These are phyloP conservation scores for Cryptosporidium sp. DNA, from an alignment of 169 alveolate genomes.

Conservation along the genomic window DNA sequence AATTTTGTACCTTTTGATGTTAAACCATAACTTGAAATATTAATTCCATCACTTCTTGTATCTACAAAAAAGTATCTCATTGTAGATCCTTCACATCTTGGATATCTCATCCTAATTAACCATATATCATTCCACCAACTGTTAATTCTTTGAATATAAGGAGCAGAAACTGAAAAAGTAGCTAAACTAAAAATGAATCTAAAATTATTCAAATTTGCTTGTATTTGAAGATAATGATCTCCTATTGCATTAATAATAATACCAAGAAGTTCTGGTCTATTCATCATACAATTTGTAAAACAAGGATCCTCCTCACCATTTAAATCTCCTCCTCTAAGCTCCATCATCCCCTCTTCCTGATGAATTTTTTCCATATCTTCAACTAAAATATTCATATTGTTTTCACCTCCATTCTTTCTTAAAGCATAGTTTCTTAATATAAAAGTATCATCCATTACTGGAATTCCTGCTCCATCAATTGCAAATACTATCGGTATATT, in stretches of 20 bases:
- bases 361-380: neutral
- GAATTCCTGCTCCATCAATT: conserved; percentile 68
- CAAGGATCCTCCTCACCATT: conserved; percentile 36
- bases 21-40: conserved; percentile 53
- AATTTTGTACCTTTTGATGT: neutral
- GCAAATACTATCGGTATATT: conserved; percentile 58
- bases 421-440: conserved; percentile 29
- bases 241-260: conserved; percentile 36
- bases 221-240: conserved; percentile 16
- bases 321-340: neutral
- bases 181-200: conserved; percentile 73
- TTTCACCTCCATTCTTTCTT: neutral
- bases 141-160: conserved; percentile 32
- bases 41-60: conserved; percentile 19
- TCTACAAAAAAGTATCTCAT: conserved; percentile 71
- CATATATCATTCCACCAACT: conserved; percentile 75
- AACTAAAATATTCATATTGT: neutral
- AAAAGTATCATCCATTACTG: conserved; percentile 61
- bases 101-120: conserved; percentile 60
- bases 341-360: conserved; percentile 7
- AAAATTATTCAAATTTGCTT: conserved; percentile 24
- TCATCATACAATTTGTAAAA: conserved; percentile 26
- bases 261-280: conserved; percentile 20
- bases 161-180: conserved; percentile 46
- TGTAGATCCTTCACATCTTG: conserved; percentile 54